Evolutionary conservation across 1,284 basidiomycete genomes (phyloP).

Genomic region (Ceratobasidium sp.): DNA sequence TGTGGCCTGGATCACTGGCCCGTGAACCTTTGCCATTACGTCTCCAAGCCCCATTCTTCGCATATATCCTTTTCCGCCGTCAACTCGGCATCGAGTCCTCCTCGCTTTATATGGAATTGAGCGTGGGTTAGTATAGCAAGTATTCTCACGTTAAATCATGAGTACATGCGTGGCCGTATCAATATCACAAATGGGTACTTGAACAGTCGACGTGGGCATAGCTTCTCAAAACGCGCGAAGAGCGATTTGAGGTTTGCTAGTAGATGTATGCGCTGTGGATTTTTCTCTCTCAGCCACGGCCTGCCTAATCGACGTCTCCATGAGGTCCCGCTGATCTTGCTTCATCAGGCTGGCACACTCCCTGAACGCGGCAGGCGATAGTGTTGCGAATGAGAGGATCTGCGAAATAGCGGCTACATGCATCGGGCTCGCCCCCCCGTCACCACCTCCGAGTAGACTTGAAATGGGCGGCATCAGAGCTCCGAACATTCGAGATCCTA

Average conservation of each 20-base stretch:
- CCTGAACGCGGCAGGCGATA: conserved; percentile 85
- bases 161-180: no score
- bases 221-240: conserved; percentile 72
- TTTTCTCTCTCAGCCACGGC: conserved; percentile 67
- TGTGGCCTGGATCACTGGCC: no score
- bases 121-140: no score
- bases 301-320: conserved; percentile 86
- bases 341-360: conserved; percentile 84
- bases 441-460: conserved; percentile 75
- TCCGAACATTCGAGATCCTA: conserved; percentile 78
- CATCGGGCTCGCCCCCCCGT: conserved; percentile 64
- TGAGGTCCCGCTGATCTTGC: conserved; percentile 68
- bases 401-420: conserved; percentile 80
- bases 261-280: conserved; percentile 56
- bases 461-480: conserved; percentile 86
- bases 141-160: no score
- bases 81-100: no score
- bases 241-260: conserved; percentile 81
- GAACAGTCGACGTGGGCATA: no score
- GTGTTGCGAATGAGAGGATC: conserved; percentile 81
- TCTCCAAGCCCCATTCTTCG: no score
- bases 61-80: no score
- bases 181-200: no score
- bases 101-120: no score
- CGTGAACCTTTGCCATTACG: no score